Conservation (phyloP, 1,284 basidiomycete genomes). For the Gymnopus androsaceus region DNA sequence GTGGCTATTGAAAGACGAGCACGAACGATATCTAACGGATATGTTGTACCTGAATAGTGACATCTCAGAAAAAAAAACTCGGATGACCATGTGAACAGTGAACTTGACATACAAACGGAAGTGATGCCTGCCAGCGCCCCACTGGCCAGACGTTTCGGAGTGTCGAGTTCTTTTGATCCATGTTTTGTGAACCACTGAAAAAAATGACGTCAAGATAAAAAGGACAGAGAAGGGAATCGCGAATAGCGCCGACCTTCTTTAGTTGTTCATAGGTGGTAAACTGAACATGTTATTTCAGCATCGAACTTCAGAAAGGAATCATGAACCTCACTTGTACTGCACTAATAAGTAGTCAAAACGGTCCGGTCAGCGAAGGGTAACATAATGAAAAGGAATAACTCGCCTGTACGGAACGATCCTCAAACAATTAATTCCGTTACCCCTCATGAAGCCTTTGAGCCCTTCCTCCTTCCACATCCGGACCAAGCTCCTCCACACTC, state of each 20-base stretch:
- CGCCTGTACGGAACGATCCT: slow-evolving; percentile 81
- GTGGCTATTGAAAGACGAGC: slow-evolving; percentile 93
- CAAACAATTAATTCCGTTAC: slow-evolving; percentile 91
- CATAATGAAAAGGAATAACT: slow-evolving; percentile 25
- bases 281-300: not conserved
- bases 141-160: slow-evolving; percentile 77
- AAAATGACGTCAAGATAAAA: slow-evolving; percentile 15
- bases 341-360: slow-evolving; percentile 40
- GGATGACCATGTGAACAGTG: not conserved
- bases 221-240: slow-evolving; percentile 9
- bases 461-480: slow-evolving; percentile 95
- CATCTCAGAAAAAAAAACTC: too few species aligned
- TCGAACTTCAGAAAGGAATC: not conserved
- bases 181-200: slow-evolving; percentile 66
- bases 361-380: not conserved
- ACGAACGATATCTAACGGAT: slow-evolving; percentile 90
- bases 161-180: slow-evolving; percentile 77
- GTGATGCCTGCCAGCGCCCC: slow-evolving; percentile 91
- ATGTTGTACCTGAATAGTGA: slow-evolving; percentile 70
- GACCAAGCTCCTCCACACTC: slow-evolving; percentile 79
- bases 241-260: slow-evolving; percentile 68
- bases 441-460: slow-evolving; percentile 88
- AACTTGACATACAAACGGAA: slow-evolving; percentile 69
- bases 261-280: slow-evolving; percentile 91
- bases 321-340: slow-evolving; percentile 65